Evolutionary conservation across 257 asterid genomes (phyloP), one percentile per base, ranked within the genome.

Genomic region (Avicennia marina): DNA sequence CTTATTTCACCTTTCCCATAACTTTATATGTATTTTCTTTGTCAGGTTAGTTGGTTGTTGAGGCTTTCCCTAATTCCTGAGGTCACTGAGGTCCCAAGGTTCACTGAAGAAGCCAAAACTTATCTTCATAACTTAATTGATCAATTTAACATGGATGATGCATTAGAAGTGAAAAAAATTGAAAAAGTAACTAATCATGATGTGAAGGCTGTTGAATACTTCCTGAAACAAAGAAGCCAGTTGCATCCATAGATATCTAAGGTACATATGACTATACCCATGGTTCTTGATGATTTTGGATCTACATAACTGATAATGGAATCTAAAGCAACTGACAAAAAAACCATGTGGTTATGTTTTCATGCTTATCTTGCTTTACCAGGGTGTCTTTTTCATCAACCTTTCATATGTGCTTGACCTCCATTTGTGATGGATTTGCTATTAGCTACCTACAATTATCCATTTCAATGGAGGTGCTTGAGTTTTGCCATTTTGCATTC

Each of bases 31-130:
- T n/a, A n/a, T n/a, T n/a, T n/a, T n/a, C n/a, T n/a, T n/a, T n/a
- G n/a, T n/a, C n/a, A 89, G 97, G 56, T 89, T 70, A 89, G 58
- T 64, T 86, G 97, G 97, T 58, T 86, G 85, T 55, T 86, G 66
- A 90, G 84, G 72, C 87, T 90, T 48, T 86, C 95, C 18, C 75
- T 82, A 73, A 77, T 80, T 40, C 66, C 87, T 24, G 93, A 74
- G 60, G 67, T 89, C 56, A 45, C 72, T 47, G 95, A 90, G 71
- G 97, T 87, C 56, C 95, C 90, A 19, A 71, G 66, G 21, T 90
- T 90, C 72, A 78, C 90, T 45, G 53, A 38, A 54, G 94, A 79
- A 40, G 90, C 96, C 15, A 75, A 77, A 67, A 53, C 75, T 46
- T 90, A 24, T 80, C 85, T 90, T 53, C 71, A 75, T 50, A 65